Evolutionary conservation across 768 basidiomycete species (phyloP), one percentile per base, ranked within the genome.

Genomic region (Mycena olivaceomarginata): DNA sequence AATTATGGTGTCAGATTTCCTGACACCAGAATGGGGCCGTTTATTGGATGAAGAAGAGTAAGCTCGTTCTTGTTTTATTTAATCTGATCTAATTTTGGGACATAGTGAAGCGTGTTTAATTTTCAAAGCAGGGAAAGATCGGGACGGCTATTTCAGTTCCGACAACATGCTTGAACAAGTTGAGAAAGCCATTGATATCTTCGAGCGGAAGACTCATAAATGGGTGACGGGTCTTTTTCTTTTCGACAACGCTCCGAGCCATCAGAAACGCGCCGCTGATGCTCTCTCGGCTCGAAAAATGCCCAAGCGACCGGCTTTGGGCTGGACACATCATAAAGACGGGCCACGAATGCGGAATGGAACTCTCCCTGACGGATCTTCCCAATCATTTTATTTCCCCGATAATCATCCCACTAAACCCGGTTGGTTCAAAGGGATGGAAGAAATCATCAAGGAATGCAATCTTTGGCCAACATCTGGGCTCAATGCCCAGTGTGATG

Each of bases 1-100:
- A 16, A 31, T 86, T 15, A 87, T 87, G 85, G 81, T 82, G 2
- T 80, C 86, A 2, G 84, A 87, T 40, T 87, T 87, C 70, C 46
- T 86, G 25, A 83, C 83, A 1, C 13, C 78, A 13, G 85, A 86
- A 22, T 86, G 81, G 81, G 86, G 86, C 0, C 74, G 79, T 20
- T 60, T 86, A 43, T 48, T 18, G 40, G 41, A 82, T 57, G 76
- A 62, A 0, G n/a, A n/a, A n/a, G 77, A 80, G 80, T 82, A n/a
- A 53, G 82, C 48, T 40, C 51, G 16, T 66, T 31, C 31, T 31
- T 31, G 31, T 40, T 71, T 75, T 69, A 51, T 76, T 67, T 82
- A 37, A 12, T 53, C 12, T 45, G 10, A 22, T 5, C 43, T 45
- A n/a, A 46, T 5, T 45, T 7, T 5, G 8, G 22, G 12, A 12